Evolutionary conservation across 495 filamentous ascomycete genomes (phyloP), one percentile per base, ranked within the genome.

Genomic region (Xylaria sp.): DNA sequence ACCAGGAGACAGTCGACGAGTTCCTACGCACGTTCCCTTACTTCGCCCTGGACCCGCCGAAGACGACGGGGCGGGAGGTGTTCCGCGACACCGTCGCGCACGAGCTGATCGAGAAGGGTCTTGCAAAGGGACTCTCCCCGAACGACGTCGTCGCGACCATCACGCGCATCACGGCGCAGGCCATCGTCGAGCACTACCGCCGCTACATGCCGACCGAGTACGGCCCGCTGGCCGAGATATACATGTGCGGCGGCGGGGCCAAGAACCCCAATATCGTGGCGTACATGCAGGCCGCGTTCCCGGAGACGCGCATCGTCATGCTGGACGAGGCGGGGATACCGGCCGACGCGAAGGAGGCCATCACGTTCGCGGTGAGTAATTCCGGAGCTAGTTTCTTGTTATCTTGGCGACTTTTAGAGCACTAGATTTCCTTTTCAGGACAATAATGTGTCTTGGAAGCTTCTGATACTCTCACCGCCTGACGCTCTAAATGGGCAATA

Each of bases 241-340:
- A 85, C 79, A 87, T 90, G 84, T 88, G 86, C 77, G 87, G 87
- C 19, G 88, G 87, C 19, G 88, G 87, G 21, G 87, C 86, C 0
- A 82, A 82, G 59, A 88, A 89, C 74, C 87, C 86, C 2, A 89
- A 88, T 66, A 89, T 88, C 72, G 80, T 81, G 11, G 77, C 77
- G 5, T 86, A 83, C 69, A 84, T 90, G 61, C 82, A 88, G 71
- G 61, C 80, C 64, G 74, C 82, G 61, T 85, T 85, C 72, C 85
- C 84, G 8, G 75, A 81, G 11, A 82, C 85, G 3, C 78, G 80
- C 41, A 86, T 88, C 62, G 75, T 84, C 50, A 86, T 87, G 85
- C 78, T 88, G 8, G 86, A 88, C 61, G 84, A 85, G 61, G 86
- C 86, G 26, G 86, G 86, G 35, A 82, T 90, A 48, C 83, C 84